A percentile compares a stretch with the other conserved stretches of the same genome.
Evolutionary conservation across 2,329 filamentous ascomycete species (phyloP).

Genomic region (Lasiodiplodia sp.): DNA sequence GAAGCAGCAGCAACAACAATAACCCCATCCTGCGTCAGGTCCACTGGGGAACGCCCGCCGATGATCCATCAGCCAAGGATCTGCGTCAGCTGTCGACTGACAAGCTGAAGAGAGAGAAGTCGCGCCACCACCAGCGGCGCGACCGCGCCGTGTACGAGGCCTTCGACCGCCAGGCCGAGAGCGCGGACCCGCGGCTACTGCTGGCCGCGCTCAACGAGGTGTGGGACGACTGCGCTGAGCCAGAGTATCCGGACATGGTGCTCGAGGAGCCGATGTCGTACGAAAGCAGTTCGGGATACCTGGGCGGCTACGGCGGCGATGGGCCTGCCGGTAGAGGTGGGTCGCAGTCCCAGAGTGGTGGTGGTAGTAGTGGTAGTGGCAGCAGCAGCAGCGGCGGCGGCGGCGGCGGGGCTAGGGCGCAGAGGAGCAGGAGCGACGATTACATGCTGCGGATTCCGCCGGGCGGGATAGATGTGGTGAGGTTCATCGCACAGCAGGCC

Average conservation of each 20-base stretch:
- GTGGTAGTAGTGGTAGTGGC: no score
- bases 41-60: slow-evolving; percentile 8
- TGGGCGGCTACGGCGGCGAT: not conserved
- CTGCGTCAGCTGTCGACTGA: not conserved
- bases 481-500: slow-evolving; percentile 18
- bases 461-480: slow-evolving; percentile 15
- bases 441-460: slow-evolving; percentile 20
- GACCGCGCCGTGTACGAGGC: slow-evolving; percentile 27
- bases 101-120: not conserved
- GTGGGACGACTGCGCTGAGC: slow-evolving; percentile 15
- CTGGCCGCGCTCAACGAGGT: slow-evolving; percentile 24
- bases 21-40: slow-evolving; percentile 13
- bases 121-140: slow-evolving; percentile 7
- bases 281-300: not conserved
- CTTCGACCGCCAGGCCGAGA: not conserved
- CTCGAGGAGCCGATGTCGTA: slow-evolving; percentile 13
- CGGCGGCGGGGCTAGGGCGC: not conserved
- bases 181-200: not conserved
- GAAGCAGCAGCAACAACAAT: not conserved
- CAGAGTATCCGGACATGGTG: slow-evolving; percentile 29
- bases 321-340: no score
- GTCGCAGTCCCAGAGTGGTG: no score
- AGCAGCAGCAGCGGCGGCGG: not conserved
- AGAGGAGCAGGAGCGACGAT: slow-evolving; percentile 6
- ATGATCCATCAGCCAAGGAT: no score